Conservation (phyloP, 2,329 filamentous ascomycete genomes). For the Fonsecaea pedrosoi region DNA sequence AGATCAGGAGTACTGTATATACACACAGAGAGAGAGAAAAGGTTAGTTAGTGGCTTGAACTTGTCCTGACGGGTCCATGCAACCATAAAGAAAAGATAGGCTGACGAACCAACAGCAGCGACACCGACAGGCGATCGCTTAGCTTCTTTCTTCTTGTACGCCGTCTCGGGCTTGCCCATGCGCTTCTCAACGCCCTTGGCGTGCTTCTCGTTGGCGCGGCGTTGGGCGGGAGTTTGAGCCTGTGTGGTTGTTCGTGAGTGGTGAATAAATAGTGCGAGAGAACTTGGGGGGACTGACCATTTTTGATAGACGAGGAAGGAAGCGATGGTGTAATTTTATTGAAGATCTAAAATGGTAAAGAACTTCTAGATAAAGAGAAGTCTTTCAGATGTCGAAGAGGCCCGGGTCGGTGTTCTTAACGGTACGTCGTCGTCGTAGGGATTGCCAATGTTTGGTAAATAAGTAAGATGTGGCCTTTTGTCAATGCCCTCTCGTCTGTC, state of each 20-base stretch:
- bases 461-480: too few species aligned
- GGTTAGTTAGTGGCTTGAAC: too few species aligned
- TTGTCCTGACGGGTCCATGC: too few species aligned
- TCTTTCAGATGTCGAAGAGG: too few species aligned
- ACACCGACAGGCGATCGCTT: conserved; percentile 62
- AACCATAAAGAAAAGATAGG: neutral
- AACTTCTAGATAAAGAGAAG: too few species aligned
- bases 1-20: conserved; percentile 63
- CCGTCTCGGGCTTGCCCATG: conserved; percentile 60
- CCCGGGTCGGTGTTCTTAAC: too few species aligned
- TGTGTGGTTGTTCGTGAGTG: conserved; percentile 7
- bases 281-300: neutral
- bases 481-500: neutral
- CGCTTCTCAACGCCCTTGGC: conserved; percentile 66
- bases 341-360: too few species aligned
- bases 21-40: too few species aligned
- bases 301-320: neutral
- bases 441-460: too few species aligned
- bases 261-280: neutral
- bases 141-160: conserved; percentile 56
- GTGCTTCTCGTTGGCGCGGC: conserved; percentile 67
- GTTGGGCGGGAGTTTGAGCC: conserved; percentile 69
- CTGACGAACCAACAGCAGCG: conserved; percentile 63
- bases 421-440: too few species aligned
- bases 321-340: neutral